These are phyloP conservation scores for Aspergillus nidulans DNA, from an alignment of 495 filamentous ascomycete genomes.

Conservation along the genomic window DNA sequence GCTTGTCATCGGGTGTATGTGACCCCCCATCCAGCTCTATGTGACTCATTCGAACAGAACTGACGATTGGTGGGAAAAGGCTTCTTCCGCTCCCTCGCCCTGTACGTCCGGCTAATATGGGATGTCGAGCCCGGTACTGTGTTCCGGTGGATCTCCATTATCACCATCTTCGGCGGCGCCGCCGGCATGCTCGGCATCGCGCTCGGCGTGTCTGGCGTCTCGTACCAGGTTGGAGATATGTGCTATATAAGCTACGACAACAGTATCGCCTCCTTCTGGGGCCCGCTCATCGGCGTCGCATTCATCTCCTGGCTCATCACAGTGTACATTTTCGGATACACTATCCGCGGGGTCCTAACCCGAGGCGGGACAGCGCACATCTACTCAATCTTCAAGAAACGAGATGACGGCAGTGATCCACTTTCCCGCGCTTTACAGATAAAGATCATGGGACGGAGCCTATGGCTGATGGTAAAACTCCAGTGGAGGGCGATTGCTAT, in stretches of 20 bases:
- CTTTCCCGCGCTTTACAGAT: too few relatives aligned
- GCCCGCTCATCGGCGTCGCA: conserved; percentile 68
- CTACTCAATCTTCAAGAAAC: conserved; percentile 2
- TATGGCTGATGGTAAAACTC: conserved; percentile 68
- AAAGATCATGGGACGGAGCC: conserved; percentile 28
- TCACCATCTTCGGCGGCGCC: conserved; percentile 55
- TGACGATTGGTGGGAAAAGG: conserved; percentile 31
- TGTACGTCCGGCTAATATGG: conserved; percentile 89
- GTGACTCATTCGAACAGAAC: too few relatives aligned
- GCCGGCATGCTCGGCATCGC: conserved; percentile 43
- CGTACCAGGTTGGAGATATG: conserved; percentile 74
- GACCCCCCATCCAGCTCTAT: background rate
- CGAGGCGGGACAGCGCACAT: background rate
- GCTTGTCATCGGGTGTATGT: conserved; percentile 63
- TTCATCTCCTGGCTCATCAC: conserved; percentile 68
- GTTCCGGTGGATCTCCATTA: conserved; percentile 72
- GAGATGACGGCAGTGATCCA: background rate
- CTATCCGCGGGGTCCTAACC: conserved; percentile 39
- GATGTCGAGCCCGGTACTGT: conserved; percentile 70
- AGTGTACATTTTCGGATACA: conserved; percentile 70
- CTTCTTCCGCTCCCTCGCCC: conserved; percentile 74
- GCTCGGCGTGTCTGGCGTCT: conserved; percentile 67
- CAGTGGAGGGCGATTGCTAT: conserved; percentile 82
- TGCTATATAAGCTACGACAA: conserved; percentile 76
- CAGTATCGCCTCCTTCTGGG: conserved; percentile 74